Base-by-base conservation (phyloP, 441 rosid species). In the Cnidoscolus chayamansa region DNA sequence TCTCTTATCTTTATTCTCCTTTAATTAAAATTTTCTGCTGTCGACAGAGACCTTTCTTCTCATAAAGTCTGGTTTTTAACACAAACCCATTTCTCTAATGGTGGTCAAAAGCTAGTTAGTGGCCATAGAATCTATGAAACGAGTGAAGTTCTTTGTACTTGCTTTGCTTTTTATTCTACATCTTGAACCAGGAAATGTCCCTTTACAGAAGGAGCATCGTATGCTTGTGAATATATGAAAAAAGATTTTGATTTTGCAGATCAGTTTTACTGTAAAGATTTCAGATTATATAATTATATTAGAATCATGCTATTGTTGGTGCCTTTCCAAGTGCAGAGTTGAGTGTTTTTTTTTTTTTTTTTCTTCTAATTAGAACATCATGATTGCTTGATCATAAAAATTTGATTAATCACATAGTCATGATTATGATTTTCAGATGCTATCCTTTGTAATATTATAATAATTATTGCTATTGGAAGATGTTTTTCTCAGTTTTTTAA, bases 1-100 rank as follows among this genome's bases (percentile, higher is more conserved):
- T 83, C 84, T 79, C 57, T 25, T 60, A 15, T 75, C 81, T 81
- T 81, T 79, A 78, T 80, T 83, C 83, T 70, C 45, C 71, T 54
- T 70, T 78, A 67, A 45, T 71, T 45, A 61, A 65, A 71, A 71
- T 68, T 68, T 68, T 50, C 57, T 43, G 51, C 74, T 59, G 55
- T 59, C 76, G 32, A 2, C 11, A 37, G 15, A 25, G 55, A 37
- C 71, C 72, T 64, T 68, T 59, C 55, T 25, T 64, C n/a, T 16
- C 31, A 43, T 43, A 55, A 67, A 71, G 45, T 25, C n/a, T 45
- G 51, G 11, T 65, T 56, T 56, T 45, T 58, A 48, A 10, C 55
- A 58, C 74, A 32, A 72, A 53, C n/a, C 31, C 13, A 45, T 17
- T 56, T 9, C 61, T 13, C 16, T 71, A 60, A 61, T 50, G n/a